phyloP scores from a whole-genome alignment of 2,329 filamentous ascomycete species.

The Diplodia seriata region DNA sequence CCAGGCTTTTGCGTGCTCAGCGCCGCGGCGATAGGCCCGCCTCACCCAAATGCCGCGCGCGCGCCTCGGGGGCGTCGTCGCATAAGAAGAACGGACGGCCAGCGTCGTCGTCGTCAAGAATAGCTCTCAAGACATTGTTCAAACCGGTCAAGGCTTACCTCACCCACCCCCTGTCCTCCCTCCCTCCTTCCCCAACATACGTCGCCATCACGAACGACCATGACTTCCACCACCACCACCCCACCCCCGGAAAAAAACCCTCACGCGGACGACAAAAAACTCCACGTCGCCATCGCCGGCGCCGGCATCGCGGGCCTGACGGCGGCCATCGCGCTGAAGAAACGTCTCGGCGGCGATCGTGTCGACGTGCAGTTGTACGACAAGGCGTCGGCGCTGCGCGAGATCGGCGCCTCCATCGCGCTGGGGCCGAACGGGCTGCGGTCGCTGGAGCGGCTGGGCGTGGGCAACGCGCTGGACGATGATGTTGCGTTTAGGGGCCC shows the following conservation, averaged over 20 bases:
- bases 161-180: too few relatives aligned
- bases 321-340: conserved; percentile 45
- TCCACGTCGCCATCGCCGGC: conserved; percentile 47
- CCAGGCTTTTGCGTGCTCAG: conserved; percentile 27
- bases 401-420: conserved; percentile 50
- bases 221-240: not conserved
- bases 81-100: not conserved
- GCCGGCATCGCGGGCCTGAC: conserved; percentile 51
- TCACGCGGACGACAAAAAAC: conserved; percentile 30
- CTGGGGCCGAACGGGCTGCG: conserved; percentile 42
- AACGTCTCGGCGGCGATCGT: conserved; percentile 33
- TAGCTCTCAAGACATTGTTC: conserved; percentile 3
- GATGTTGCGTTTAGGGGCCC: conserved; percentile 46
- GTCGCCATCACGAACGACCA: not conserved
- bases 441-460: conserved; percentile 46
- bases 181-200: not conserved
- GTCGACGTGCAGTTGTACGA: conserved; percentile 48
- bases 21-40: not conserved
- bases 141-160: not conserved
- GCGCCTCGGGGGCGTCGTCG: not conserved
- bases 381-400: conserved; percentile 44
- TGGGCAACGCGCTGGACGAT: conserved; percentile 45
- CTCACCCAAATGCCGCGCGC: not conserved
- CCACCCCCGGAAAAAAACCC: not conserved
- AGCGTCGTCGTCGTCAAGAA: not conserved